phyloP scores from a whole-genome alignment of 2,329 filamentous ascomycete species.

The Colletotrichum brevisporum region DNA sequence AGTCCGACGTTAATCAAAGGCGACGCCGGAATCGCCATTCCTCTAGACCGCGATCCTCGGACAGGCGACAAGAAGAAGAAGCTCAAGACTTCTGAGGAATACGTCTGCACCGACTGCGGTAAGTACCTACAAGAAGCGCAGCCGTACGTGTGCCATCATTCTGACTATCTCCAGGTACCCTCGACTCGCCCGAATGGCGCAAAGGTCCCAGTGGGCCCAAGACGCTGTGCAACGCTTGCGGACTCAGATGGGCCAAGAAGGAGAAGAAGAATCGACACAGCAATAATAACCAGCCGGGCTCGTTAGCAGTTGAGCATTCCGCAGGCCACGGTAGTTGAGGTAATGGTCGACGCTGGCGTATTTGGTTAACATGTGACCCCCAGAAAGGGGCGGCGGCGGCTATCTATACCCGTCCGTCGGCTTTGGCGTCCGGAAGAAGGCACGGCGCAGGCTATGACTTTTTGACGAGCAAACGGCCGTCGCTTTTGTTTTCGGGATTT shows the following conservation, averaged over 20 bases:
- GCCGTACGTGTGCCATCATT: background rate
- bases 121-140: slow-evolving; percentile 48
- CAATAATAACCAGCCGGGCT: slow-evolving; percentile 24
- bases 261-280: slow-evolving; percentile 76
- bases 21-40: slow-evolving; percentile 88
- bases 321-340: slow-evolving; percentile 21
- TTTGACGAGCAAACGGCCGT: slow-evolving; percentile 35
- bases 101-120: slow-evolving; percentile 96
- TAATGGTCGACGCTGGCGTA: slow-evolving; percentile 25
- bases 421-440: slow-evolving; percentile 32
- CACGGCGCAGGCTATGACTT: slow-evolving; percentile 26
- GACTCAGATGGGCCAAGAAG: slow-evolving; percentile 82
- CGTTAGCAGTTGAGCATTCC: slow-evolving; percentile 34
- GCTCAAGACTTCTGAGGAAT: slow-evolving; percentile 86
- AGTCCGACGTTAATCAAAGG: slow-evolving; percentile 87
- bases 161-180: slow-evolving; percentile 68
- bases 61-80: slow-evolving; percentile 89
- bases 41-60: slow-evolving; percentile 81
- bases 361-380: slow-evolving; percentile 5
- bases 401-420: slow-evolving; percentile 6
- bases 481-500: slow-evolving; percentile 26
- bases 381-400: slow-evolving; percentile 4
- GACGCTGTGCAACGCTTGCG: slow-evolving; percentile 95
- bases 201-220: slow-evolving; percentile 95
- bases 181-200: slow-evolving; percentile 95